Evolutionary conservation across 805 yeast genomes (phyloP), one percentile per base, ranked within the genome.

Genomic region (Kurtzmaniella cleridarum): DNA sequence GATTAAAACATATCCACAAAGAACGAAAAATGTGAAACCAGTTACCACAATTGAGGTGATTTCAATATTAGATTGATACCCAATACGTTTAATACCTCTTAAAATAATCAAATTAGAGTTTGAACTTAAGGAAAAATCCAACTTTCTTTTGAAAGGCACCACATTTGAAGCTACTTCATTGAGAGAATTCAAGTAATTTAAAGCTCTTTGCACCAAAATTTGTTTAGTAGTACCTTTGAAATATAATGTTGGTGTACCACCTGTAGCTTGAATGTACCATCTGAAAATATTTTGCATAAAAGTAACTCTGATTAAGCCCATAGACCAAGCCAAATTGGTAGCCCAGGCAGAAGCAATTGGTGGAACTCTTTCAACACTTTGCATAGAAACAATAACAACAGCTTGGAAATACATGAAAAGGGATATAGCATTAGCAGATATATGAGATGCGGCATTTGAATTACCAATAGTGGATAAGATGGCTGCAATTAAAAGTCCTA

Each of bases 311-410:
- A 90, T 86, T 43, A 90, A 70, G 2, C 97, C 97, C 84, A 90
- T 85, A 1, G 96, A 86, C 97, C 97, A 90, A 23, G 88, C 89
- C 53, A 90, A 69, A 55, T 90, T 89, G 59, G 86, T 95, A 5
- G 89, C 70, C 97, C 97, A 90, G 8, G 95, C 80, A 10, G 84
- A 74, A 7, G 95, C 96, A 53, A 90, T 87, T 13, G 96, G 96
- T 7, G 97, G 97, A 4, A 86, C 81, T 41, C 83, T 70, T 52
- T 82, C 87, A 35, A 88, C 96, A 45, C 84, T 83, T 58, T 81
- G 76, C 96, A 90, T 86, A 23, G 83, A 71, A 32, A 89, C 79
- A 37, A 89, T 78, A 27, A 85, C 95, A 26, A 85, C 89, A 48
- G 87, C 75, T 65, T 90, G 97, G 74, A 89, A 90, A 62, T 90